Base-by-base conservation (phyloP, 2,329 filamentous ascomycete genomes). In the Fusarium newnesense region DNA sequence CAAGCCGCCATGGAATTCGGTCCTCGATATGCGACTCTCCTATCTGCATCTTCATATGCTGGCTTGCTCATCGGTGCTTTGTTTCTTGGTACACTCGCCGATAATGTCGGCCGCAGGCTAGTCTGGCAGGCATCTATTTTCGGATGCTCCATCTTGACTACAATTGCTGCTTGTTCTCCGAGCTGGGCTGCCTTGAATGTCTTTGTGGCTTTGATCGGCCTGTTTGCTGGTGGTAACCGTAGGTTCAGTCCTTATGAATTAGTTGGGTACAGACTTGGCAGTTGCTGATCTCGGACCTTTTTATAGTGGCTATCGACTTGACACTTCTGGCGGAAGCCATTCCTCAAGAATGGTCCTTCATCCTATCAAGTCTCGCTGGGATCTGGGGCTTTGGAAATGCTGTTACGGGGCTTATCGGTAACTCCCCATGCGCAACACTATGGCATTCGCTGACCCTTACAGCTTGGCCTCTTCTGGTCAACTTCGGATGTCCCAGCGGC, bases 351-450 rank as follows among this genome's bases (percentile, higher is more conserved):
- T 58, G 40, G 54, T 58, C 54, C 1, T 58, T 58, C 9, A 49
- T 58, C 3, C 15, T 58, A 1, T 58, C 54, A 16, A 58, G 40
- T 36, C 54, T 58, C 3, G 54, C 54, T 13, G 54, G 32, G 1
- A 58, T 58, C 30, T 58, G 54, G 54, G 54, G 54, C 11, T 34
- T 58, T 8, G 40, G 54, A 10, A 58, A 58, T 7, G 54, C 54
- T 0, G 32, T 49, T 10, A 58, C 54, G 0, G 54, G 54, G 9
- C 54, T 58, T 0, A 49, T 58, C 1, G 54, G 54, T 58, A 49
- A 28, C 12, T 0, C 3, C 10, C 15, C 7, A 12, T 0, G 7
- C 6, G 3, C 30, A 2, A 3, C 15, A 5, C 7, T 11, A 2
- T 18, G 3, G 36, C 30, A 9, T 36, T 26, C 6, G 7, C 49